Percentiles rank a stretch among this genome's conserved stretches.
Evolutionary conservation across 257 asterid species (phyloP).

Genomic region (Solanum ossicruentum): DNA sequence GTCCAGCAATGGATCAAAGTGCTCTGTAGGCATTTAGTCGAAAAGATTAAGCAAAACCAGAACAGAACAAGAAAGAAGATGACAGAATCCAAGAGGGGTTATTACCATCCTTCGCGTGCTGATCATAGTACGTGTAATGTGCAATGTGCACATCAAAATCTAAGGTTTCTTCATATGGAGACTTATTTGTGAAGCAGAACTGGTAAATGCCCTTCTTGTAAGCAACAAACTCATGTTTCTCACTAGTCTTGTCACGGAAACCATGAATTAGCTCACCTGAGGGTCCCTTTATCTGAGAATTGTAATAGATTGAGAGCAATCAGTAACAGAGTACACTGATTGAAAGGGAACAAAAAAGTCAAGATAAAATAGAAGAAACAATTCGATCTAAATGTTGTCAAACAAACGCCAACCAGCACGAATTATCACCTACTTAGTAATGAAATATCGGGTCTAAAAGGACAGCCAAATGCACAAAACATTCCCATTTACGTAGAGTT

Average conservation of each 20-base stretch:
- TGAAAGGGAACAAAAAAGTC: background rate
- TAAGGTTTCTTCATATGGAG: constrained; percentile 80
- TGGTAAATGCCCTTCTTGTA: constrained; percentile 58
- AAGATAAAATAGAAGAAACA: background rate
- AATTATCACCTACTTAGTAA: background rate
- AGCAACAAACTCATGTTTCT: constrained; percentile 72
- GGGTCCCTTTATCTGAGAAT: constrained; percentile 71
- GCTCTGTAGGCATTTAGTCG: constrained; percentile 41
- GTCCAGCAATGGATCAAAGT: constrained; percentile 81
- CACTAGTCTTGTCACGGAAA: constrained; percentile 61
- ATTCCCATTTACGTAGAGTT: too few species aligned
- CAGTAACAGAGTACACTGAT: background rate
- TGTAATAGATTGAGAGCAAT: background rate
- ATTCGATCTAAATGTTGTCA: background rate
- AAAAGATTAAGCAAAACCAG: background rate
- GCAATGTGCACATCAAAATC: constrained; percentile 84
- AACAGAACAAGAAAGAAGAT: background rate
- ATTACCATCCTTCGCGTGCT: constrained; percentile 91
- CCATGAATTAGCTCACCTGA: constrained; percentile 71
- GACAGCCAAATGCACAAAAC: too few species aligned
- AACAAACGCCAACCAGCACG: background rate
- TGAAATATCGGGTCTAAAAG: too few species aligned
- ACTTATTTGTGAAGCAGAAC: constrained; percentile 80
- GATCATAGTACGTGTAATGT: constrained; percentile 61
- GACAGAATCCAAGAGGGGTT: background rate